Conservation (phyloP, 306 rosid genomes). For the Pueraria montana region DNA sequence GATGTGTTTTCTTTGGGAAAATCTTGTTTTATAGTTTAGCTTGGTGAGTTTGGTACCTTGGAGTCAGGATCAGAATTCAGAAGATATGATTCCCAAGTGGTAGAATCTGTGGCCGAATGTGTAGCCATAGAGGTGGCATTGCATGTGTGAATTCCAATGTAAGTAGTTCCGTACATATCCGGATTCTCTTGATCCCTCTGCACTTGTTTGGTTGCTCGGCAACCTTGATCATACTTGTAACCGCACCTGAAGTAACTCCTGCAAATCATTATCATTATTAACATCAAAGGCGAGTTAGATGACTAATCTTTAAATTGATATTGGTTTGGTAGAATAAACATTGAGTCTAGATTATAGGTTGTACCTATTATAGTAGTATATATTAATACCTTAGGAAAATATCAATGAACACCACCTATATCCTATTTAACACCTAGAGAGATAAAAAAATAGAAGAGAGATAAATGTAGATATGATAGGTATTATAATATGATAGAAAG, state of each 20-base stretch:
- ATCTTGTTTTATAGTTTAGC: slow-evolving; percentile 46
- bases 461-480: too few relatives aligned
- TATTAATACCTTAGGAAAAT: too few relatives aligned
- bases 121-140: slow-evolving; percentile 41
- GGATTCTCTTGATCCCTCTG: slow-evolving; percentile 60
- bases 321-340: background rate
- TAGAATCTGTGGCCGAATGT: slow-evolving; percentile 39
- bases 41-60: background rate
- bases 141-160: slow-evolving; percentile 82
- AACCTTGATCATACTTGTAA: slow-evolving; percentile 68
- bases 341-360: background rate
- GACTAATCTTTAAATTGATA: background rate
- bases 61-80: slow-evolving; percentile 28
- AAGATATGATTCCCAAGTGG: slow-evolving; percentile 15
- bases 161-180: slow-evolving; percentile 56
- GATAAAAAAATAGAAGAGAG: too few relatives aligned
- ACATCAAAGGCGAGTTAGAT: background rate
- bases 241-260: slow-evolving; percentile 81
- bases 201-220: slow-evolving; percentile 71
- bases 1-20: slow-evolving; percentile 42
- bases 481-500: too few relatives aligned
- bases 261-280: slow-evolving; percentile 3
- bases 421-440: too few relatives aligned
- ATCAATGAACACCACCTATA: too few relatives aligned
- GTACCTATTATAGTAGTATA: background rate